Evolutionary conservation across 169 alveolate genomes (phyloP).

Genomic region (Plasmodium falciparum): DNA sequence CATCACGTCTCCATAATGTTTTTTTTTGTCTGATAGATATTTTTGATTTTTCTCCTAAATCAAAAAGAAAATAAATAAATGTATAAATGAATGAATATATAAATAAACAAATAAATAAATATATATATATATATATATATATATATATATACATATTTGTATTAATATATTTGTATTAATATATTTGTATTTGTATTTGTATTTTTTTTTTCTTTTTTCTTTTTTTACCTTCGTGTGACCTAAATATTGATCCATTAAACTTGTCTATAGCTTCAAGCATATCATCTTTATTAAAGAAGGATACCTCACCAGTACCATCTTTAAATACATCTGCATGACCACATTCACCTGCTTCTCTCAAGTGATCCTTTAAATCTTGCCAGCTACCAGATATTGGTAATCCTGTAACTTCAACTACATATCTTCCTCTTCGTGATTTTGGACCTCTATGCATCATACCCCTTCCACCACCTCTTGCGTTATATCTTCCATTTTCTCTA

Average conservation of each 20-base stretch:
- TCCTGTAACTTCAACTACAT: conserved; percentile 84
- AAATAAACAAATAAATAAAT: no score
- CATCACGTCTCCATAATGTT: conserved; percentile 73
- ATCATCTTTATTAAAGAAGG: conserved; percentile 88
- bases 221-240: conserved; percentile 90
- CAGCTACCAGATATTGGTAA: conserved; percentile 88
- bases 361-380: conserved; percentile 93
- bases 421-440: conserved; percentile 68
- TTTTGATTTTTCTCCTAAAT: conserved; percentile 85
- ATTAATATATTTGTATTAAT: no score
- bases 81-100: no score
- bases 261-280: conserved; percentile 90
- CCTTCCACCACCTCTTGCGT: conserved; percentile 56
- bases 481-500: conserved; percentile 78
- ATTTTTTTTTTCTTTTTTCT: conserved; percentile 75
- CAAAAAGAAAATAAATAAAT: no score
- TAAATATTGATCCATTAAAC: conserved; percentile 88
- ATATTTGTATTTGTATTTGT: no score
- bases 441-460: conserved; percentile 63
- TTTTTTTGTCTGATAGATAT: conserved; percentile 87
- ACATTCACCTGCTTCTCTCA: conserved; percentile 92
- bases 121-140: no score
- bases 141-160: background rate
- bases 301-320: conserved; percentile 91
- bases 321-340: conserved; percentile 92